Percentiles rank a stretch among this genome's conserved stretches.
phyloP scores from a whole-genome alignment of 208 protist genomes.

The Porcisia deanei region DNA sequence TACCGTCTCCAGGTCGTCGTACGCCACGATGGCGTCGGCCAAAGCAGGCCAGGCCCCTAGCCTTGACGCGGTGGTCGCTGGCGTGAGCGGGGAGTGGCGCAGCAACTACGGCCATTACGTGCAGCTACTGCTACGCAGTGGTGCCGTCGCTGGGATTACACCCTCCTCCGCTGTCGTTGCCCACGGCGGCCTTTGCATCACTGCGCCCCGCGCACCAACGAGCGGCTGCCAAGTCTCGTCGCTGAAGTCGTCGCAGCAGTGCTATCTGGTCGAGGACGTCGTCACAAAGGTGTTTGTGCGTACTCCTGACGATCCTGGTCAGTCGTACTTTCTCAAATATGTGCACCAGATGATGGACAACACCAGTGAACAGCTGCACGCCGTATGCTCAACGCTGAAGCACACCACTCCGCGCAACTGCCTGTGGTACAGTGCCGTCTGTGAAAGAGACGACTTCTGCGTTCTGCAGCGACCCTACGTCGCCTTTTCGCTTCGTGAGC shows the following conservation, averaged over 20 bases:
- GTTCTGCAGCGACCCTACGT: slow-evolving; percentile 78
- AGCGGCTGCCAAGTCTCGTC: neutral
- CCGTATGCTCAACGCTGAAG: slow-evolving; percentile 33
- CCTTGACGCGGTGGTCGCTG: slow-evolving; percentile 21
- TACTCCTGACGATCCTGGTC: slow-evolving; percentile 30
- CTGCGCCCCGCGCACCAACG: neutral
- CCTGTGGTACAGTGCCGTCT: slow-evolving; percentile 29
- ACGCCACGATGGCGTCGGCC: neutral
- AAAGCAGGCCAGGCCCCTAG: neutral
- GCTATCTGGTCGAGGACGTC: slow-evolving; percentile 37
- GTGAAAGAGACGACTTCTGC: slow-evolving; percentile 43
- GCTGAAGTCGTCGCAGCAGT: slow-evolving; percentile 4
- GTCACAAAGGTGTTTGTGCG: slow-evolving; percentile 81
- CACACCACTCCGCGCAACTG: slow-evolving; percentile 10
- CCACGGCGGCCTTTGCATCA: neutral
- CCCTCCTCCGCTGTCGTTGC: neutral
- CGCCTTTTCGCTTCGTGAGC: slow-evolving; percentile 71
- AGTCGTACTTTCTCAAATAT: slow-evolving; percentile 47
- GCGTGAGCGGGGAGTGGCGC: slow-evolving; percentile 23
- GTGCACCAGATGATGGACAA: slow-evolving; percentile 33
- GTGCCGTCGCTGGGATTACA: neutral
- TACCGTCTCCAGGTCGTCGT: neutral
- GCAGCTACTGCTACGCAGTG: slow-evolving; percentile 19
- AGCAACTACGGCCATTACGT: slow-evolving; percentile 31
- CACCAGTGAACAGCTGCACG: slow-evolving; percentile 41